phyloP scores from a whole-genome alignment of 148 eudicot genomes.

The Agrostemma githago region DNA sequence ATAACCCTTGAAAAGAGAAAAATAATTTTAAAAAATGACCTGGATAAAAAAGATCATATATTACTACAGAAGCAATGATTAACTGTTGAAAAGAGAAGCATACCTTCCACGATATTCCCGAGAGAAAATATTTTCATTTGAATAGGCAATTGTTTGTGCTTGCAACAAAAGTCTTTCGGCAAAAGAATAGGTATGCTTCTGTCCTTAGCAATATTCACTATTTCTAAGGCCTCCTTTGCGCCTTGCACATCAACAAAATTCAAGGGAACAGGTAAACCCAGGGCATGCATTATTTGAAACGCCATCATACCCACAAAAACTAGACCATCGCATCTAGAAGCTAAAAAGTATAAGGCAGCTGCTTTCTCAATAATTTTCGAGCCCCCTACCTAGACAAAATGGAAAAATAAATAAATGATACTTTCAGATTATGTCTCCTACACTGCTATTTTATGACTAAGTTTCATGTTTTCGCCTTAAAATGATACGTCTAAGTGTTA shows the following conservation, averaged over 20 bases:
- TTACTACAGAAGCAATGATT: too few species aligned
- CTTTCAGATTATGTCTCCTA: background rate
- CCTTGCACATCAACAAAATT: conserved; percentile 45
- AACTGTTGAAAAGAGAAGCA: background rate
- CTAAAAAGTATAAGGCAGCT: conserved; percentile 53
- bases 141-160: conserved; percentile 27
- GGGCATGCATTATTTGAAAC: conserved; percentile 79
- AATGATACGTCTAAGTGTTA: too few species aligned
- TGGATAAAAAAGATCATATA: too few species aligned
- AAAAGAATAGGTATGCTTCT: conserved; percentile 49
- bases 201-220: conserved; percentile 39
- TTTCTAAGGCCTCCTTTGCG: conserved; percentile 41
- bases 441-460: too few species aligned
- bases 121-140: conserved; percentile 44
- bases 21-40: too few species aligned
- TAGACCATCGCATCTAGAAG: conserved; percentile 60
- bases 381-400: conserved; percentile 68
- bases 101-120: conserved; percentile 50
- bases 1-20: too few species aligned
- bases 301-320: conserved; percentile 84
- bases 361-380: conserved; percentile 59
- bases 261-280: conserved; percentile 57
- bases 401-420: conserved; percentile 12
- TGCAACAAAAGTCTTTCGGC: conserved; percentile 76
- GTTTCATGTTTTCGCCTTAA: too few species aligned